Evolutionary conservation across 1,284 basidiomycete genomes (phyloP).

Genomic region (Trichosporon sp.): DNA sequence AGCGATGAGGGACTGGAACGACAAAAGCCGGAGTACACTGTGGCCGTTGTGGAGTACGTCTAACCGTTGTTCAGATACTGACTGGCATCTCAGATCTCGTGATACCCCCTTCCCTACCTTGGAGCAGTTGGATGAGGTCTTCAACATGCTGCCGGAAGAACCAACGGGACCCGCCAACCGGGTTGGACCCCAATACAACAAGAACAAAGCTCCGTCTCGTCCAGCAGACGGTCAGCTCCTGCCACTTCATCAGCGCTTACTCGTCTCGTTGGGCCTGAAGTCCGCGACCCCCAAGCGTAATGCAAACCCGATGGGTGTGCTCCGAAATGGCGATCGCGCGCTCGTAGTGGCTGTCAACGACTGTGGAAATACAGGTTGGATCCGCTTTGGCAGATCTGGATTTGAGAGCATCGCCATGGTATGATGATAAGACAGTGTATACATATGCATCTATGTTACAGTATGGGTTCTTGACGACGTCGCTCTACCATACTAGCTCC

Average conservation of each 20-base stretch:
- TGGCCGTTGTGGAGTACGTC: constrained; percentile 77
- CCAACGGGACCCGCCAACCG: constrained; percentile 32
- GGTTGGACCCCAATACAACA: constrained; percentile 40
- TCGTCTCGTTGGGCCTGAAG: neutral
- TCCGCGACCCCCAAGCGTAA: neutral
- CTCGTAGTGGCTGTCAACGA: constrained; percentile 87
- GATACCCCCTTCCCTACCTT: constrained; percentile 38
- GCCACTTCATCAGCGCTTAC: neutral
- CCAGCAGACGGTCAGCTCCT: neutral
- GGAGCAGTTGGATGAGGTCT: constrained; percentile 38
- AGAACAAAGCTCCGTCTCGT: constrained; percentile 7
- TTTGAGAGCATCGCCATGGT: constrained; percentile 76
- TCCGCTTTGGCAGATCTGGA: constrained; percentile 76
- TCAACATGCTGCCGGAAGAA: constrained; percentile 37
- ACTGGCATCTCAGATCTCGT: constrained; percentile 29
- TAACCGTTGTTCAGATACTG: neutral
- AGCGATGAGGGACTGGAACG: constrained; percentile 48
- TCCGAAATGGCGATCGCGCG: constrained; percentile 79
- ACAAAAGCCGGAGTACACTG: constrained; percentile 75
- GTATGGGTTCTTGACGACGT: neutral
- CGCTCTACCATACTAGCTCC: constrained; percentile 43
- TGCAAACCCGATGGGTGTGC: constrained; percentile 56
- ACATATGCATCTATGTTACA: constrained; percentile 6
- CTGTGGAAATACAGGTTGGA: constrained; percentile 79
- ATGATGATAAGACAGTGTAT: constrained; percentile 13